Evolutionary conservation across 306 rosid species (phyloP), one percentile per base, ranked within the genome.

Genomic region (Myrica gale): DNA sequence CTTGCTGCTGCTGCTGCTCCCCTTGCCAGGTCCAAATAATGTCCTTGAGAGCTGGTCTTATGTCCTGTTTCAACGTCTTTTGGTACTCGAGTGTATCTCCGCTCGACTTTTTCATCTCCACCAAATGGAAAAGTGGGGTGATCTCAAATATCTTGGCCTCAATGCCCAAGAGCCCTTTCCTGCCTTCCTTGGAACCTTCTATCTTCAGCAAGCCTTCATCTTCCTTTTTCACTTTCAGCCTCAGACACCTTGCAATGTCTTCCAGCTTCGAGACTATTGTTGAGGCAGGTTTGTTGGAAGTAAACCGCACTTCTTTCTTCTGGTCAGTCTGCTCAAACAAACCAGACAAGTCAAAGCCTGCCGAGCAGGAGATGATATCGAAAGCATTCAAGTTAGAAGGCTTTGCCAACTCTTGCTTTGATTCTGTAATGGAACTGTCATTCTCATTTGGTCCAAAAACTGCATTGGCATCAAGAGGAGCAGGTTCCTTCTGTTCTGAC

Each of bases 311-410:
- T 85, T 92, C 94, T 74, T 88, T 92, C 80, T 86, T 89, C 42
- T 51, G 71, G 51, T 75, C 87, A 9, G 82, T 76, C 69, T 86
- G 91, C 76, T 84, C 97, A 39, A 96, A 92, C 80, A 96, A 76
- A n/a, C 98, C 94, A 5, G 99, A 90, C 81, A 96, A 76, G 73
- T 96, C 98, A 67, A 96, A 86, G 54, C 98, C 99, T n/a, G 93
- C 76, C 1, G 99, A 96, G 76, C 84, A 85, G 70, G 99, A 96
- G 78, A 96, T 92, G 78, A 96, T 96, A 69, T 89, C 99, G 53
- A 96, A 96, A 4, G 99, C 99, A 41, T 92, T 96, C 74, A 92
- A 77, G 60, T 85, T 87, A 68, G 80, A 83, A 6, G 88, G 96
- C 78, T 75, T 90, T n/a, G 58, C 72, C 67, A 58, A 78, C 72